Percentiles rank a stretch among this genome's conserved stretches.
These are phyloP conservation scores for Acacia crassicarpa DNA, from an alignment of 306 rosid genomes.

Conservation along the genomic window DNA sequence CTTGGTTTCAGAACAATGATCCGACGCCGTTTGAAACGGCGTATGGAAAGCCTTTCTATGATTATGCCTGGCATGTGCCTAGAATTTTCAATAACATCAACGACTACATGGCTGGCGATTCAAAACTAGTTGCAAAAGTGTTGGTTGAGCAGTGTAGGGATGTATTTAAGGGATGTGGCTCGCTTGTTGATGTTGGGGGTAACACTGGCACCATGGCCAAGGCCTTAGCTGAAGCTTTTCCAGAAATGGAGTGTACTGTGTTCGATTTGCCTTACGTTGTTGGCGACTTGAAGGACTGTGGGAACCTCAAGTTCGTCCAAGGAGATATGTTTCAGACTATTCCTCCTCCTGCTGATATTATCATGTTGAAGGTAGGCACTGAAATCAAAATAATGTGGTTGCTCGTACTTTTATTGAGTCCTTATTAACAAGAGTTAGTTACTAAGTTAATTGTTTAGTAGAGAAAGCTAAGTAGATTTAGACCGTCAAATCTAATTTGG, in stretches of 20 bases:
- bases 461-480: too few species aligned
- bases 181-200: constrained; percentile 63
- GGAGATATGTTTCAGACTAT: constrained; percentile 57
- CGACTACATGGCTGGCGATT: constrained; percentile 49
- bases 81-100: constrained; percentile 23
- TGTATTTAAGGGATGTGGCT: constrained; percentile 42
- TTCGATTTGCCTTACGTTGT: constrained; percentile 62
- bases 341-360: constrained; percentile 49
- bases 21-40: constrained; percentile 44
- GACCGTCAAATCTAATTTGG: too few species aligned
- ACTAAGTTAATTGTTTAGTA: too few species aligned
- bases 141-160: constrained; percentile 38
- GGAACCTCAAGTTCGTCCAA: constrained; percentile 38
- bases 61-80: constrained; percentile 21
- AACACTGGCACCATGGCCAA: constrained; percentile 51
- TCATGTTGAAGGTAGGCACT: constrained; percentile 43
- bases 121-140: constrained; percentile 34
- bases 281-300: constrained; percentile 32
- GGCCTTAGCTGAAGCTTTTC: constrained; percentile 43
- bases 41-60: constrained; percentile 40
- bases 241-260: constrained; percentile 41
- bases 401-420: too few species aligned
- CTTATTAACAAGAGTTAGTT: too few species aligned
- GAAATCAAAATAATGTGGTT: background rate
- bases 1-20: constrained; percentile 48